Conservation (phyloP, 805 yeast species). For the Starmerella gropengiesseri region DNA sequence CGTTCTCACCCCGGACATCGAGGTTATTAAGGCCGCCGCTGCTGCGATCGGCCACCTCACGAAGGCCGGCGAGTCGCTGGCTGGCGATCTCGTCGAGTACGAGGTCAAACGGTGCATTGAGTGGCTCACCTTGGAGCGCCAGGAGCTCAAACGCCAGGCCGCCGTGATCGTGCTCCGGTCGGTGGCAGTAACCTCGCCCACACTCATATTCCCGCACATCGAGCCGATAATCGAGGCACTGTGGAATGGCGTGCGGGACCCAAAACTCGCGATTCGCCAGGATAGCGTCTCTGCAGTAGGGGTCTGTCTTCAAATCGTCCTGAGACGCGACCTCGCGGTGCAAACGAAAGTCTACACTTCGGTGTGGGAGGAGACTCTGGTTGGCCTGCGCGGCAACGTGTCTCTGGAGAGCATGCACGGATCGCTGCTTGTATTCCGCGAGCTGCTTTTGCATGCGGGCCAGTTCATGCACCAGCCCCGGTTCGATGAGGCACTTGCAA, state of each 20-base stretch:
- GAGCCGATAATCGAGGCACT: constrained; percentile 68
- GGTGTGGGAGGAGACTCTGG: constrained; percentile 56
- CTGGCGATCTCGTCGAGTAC: constrained; percentile 85
- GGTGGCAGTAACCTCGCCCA: constrained; percentile 78
- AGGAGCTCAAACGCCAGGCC: constrained; percentile 66
- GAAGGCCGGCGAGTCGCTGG: constrained; percentile 66
- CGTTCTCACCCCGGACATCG: constrained; percentile 70
- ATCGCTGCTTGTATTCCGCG: constrained; percentile 68
- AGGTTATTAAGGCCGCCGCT: constrained; percentile 79
- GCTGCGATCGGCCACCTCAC: constrained; percentile 80
- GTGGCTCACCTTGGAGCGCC: constrained; percentile 81
- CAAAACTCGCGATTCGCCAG: constrained; percentile 57
- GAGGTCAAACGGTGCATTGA: constrained; percentile 85
- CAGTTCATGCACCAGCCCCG: constrained; percentile 52
- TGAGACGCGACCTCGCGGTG: constrained; percentile 61
- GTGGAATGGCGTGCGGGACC: constrained; percentile 80
- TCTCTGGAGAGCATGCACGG: constrained; percentile 76
- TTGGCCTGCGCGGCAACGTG: constrained; percentile 37
- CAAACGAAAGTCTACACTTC: constrained; percentile 66
- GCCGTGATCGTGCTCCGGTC: constrained; percentile 81
- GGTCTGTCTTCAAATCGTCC: constrained; percentile 65
- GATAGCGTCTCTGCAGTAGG: constrained; percentile 79
- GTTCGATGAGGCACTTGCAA: constrained; percentile 67
- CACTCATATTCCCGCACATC: constrained; percentile 65
- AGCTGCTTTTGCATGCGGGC: constrained; percentile 61